Base-by-base conservation (phyloP, 768 basidiomycete genomes). In the Tulasnella sp. region DNA sequence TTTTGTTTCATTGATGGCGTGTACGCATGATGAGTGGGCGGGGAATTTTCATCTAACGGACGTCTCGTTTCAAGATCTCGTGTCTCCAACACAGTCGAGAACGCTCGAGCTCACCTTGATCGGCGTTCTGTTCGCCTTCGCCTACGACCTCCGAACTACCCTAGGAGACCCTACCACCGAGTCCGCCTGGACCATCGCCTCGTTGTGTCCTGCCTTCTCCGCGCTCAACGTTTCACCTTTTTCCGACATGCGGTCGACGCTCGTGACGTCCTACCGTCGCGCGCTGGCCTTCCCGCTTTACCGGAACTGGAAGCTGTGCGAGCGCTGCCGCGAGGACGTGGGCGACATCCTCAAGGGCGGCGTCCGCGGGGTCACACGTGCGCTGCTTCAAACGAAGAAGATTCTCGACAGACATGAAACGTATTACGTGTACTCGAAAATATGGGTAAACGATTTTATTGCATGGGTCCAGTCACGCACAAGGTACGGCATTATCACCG, bases 361-460 rank as follows among this genome's bases (percentile, higher is more conserved):
- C 2, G 91, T 88, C 84, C 88, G 91, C 55, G 85, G 84, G 44
- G 86, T 92, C 32, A 83, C 89, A 75, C 89, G 92, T 81, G 91
- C 88, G 81, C 86, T 95, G 46, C 85, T 96, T 67, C 90, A 90
- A 83, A 86, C 91, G 85, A 94, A 92, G 84, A 83, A 86, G 55
- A 90, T 93, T 71, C 84, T 96, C 80, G 93, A 94, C 81, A 91
- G 89, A 81, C 93, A 94, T 80, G 93, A 93, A 80, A 91, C 92
- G 13, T 96, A 95, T 84, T 94, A 94, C 83, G 86, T 94, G n/a
- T 95, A 94, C 83, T 91, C 89, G 83, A 93, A 93, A 83, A 88
- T 94, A 44, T 96, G 94, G 94, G 81, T 94, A 67, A 91, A 94
- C 80, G 94, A 95, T 82, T 91, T 93, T 81, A 92, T 91, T 81